Percentiles rank a stretch among this genome's conserved stretches.
These are phyloP conservation scores for Buxus sempervirens DNA, from an alignment of 164 flowering plant species.

Conservation along the genomic window DNA sequence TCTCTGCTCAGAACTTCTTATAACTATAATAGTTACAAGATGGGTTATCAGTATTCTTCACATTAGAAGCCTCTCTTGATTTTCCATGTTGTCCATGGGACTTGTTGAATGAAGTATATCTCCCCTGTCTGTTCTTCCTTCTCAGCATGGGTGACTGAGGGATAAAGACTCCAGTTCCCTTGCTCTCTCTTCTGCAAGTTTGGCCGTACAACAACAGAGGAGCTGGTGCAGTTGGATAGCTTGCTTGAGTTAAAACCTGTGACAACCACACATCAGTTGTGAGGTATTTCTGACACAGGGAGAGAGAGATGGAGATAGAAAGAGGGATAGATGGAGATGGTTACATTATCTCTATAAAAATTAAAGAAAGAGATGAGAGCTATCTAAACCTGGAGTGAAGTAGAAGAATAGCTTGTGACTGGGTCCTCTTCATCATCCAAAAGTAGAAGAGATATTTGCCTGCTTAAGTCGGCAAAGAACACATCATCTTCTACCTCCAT, in stretches of 20 bases:
- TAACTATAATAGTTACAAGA: slow-evolving; percentile 24
- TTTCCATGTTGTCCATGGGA: slow-evolving; percentile 31
- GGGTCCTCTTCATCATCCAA: slow-evolving; percentile 66
- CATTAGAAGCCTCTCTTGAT: slow-evolving; percentile 26
- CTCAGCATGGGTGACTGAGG: slow-evolving; percentile 60
- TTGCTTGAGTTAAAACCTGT: slow-evolving; percentile 39
- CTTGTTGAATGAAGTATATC: slow-evolving; percentile 27
- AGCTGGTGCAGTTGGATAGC: slow-evolving; percentile 30
- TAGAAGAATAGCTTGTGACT: slow-evolving; percentile 35
- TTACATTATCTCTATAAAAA: background rate
- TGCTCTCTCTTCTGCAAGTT: slow-evolving; percentile 46
- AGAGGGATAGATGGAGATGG: no score
- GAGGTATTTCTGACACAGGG: background rate
- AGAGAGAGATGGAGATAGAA: no score
- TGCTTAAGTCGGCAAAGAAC: slow-evolving; percentile 77
- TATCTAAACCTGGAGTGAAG: slow-evolving; percentile 50
- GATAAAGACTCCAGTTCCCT: slow-evolving; percentile 92
- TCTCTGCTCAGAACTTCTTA: slow-evolving; percentile 14
- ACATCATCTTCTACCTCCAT: slow-evolving; percentile 68
- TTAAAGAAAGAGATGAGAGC: background rate
- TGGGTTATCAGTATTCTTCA: slow-evolving; percentile 9
- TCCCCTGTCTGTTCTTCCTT: slow-evolving; percentile 59
- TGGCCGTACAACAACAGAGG: slow-evolving; percentile 38
- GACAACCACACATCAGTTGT: background rate
- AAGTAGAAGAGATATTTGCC: slow-evolving; percentile 70